Percentiles rank a stretch among this genome's conserved stretches.
These are phyloP conservation scores for Clonostachys rosea DNA, from an alignment of 2,329 filamentous ascomycete genomes.

Conservation along the genomic window DNA sequence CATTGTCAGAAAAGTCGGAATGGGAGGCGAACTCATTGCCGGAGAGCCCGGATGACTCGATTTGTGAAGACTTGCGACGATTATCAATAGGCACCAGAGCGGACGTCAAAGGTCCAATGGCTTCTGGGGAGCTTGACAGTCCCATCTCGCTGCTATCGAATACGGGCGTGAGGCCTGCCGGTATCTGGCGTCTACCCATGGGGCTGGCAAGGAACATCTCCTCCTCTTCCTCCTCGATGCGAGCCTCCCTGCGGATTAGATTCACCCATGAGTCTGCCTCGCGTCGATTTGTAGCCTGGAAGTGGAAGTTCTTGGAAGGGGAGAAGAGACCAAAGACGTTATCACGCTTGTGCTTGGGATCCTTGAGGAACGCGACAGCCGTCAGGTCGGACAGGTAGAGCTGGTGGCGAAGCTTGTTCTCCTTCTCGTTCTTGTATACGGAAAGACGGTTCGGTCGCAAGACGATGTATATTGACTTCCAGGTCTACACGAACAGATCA, in stretches of 20 bases:
- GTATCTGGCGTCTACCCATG: constrained; percentile 41
- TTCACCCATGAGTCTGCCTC: constrained; percentile 87
- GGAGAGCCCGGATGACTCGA: constrained; percentile 60
- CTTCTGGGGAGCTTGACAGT: constrained; percentile 59
- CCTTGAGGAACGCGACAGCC: constrained; percentile 82
- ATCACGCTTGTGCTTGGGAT: constrained; percentile 80
- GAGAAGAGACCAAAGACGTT: constrained; percentile 93
- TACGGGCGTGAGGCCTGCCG: constrained; percentile 11
- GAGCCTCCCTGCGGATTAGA: constrained; percentile 71
- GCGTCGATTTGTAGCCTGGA: constrained; percentile 68
- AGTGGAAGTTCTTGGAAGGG: constrained; percentile 84
- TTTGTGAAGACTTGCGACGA: constrained; percentile 55
- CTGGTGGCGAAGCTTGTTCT: constrained; percentile 84
- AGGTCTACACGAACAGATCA: constrained; percentile 50
- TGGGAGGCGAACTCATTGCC: constrained; percentile 69
- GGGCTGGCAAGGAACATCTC: constrained; percentile 74
- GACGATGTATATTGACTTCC: constrained; percentile 87
- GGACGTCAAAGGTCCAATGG: constrained; percentile 21
- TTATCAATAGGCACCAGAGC: constrained; percentile 11
- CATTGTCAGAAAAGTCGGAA: constrained; percentile 80
- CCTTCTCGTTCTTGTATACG: constrained; percentile 88
- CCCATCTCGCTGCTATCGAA: constrained; percentile 32
- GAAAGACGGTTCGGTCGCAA: constrained; percentile 86
- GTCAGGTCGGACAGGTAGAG: constrained; percentile 86
- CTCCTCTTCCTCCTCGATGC: constrained; percentile 84